Conservation (phyloP, 768 basidiomycete genomes). For the Tricholoma saponaceum region DNA sequence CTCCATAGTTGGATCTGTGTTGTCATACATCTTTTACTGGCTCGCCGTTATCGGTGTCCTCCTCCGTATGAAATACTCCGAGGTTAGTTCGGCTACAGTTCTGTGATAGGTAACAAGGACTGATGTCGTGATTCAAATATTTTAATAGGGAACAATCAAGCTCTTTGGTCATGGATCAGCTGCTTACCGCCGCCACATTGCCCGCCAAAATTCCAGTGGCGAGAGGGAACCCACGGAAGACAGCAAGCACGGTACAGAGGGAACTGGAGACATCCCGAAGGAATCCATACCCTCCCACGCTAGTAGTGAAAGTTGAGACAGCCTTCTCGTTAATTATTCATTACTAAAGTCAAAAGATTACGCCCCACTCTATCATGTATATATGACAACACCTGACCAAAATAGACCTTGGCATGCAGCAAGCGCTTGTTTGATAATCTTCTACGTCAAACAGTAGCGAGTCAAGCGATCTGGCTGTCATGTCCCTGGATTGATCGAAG, state of each 20-base stretch:
- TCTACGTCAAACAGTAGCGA: too few relatives aligned
- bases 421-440: too few relatives aligned
- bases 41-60: slow-evolving; percentile 69
- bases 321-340: too few relatives aligned
- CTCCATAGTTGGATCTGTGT: slow-evolving; percentile 61
- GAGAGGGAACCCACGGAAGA: background rate
- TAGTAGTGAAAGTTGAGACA: too few relatives aligned
- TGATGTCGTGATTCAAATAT: background rate
- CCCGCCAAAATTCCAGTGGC: background rate
- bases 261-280: background rate
- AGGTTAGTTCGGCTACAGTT: slow-evolving; percentile 29
- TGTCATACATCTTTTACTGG: slow-evolving; percentile 95
- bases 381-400: too few relatives aligned
- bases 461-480: too few relatives aligned
- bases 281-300: background rate
- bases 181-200: background rate
- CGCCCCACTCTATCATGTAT: too few relatives aligned
- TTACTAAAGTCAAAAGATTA: too few relatives aligned
- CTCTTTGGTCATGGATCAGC: background rate
- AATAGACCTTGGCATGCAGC: too few relatives aligned
- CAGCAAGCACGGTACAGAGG: background rate
- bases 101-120: background rate
- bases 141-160: background rate
- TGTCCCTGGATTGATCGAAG: too few relatives aligned
- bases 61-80: slow-evolving; percentile 60